phyloP scores from a whole-genome alignment of 805 yeast genomes.

The Candida morakotiae region DNA sequence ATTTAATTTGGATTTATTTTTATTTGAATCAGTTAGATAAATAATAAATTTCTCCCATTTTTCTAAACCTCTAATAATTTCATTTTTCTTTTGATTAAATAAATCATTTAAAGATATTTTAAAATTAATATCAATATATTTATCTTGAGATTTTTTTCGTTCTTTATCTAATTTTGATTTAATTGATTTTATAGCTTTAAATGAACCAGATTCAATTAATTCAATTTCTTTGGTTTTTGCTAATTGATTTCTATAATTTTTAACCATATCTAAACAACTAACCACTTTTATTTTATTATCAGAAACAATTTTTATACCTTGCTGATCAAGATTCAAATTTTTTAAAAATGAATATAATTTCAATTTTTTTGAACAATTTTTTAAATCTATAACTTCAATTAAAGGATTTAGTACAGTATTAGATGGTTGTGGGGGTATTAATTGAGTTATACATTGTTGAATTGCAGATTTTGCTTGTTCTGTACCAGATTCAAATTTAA shows the following conservation, averaged over 20 bases:
- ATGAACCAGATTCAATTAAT: conserved; percentile 30
- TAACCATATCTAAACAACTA: conserved; percentile 28
- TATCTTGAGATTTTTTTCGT: conserved; percentile 33
- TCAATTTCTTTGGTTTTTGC: conserved; percentile 28
- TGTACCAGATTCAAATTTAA: conserved; percentile 22
- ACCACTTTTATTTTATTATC: conserved; percentile 25
- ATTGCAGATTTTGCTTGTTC: conserved; percentile 25
- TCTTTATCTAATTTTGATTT: conserved; percentile 18
- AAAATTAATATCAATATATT: conserved; percentile 32
- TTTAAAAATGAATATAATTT: not conserved
- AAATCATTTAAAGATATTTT: conserved; percentile 36
- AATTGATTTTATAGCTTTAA: conserved; percentile 24
- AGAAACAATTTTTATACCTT: not conserved
- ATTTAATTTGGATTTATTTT: conserved; percentile 1
- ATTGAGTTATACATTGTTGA: conserved; percentile 19
- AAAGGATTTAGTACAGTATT: no score
- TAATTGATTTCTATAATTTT: conserved; percentile 24
- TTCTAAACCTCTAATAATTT: conserved; percentile 25
- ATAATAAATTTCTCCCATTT: conserved; percentile 22
- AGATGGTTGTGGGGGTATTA: conserved; percentile 14
- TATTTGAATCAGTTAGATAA: conserved; percentile 16
- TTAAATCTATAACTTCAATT: not conserved
- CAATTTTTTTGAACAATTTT: not conserved
- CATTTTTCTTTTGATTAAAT: conserved; percentile 32
- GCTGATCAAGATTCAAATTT: not conserved